A percentile compares a stretch with the other conserved stretches of the same genome.
Evolutionary conservation across 768 basidiomycete genomes (phyloP).

Genomic region (Collybia mongolica): DNA sequence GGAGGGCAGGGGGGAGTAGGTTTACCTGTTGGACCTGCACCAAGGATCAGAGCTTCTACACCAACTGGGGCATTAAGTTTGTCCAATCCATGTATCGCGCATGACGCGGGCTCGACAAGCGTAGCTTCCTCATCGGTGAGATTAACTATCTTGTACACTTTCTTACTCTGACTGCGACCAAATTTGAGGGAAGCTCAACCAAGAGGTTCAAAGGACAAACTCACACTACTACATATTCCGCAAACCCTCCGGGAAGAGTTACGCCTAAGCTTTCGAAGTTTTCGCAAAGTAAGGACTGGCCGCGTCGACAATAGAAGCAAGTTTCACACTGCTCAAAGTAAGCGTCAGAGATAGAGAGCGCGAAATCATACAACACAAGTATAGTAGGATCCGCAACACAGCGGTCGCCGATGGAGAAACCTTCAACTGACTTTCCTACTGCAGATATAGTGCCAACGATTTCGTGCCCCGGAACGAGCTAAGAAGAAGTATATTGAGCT

Average conservation of each 20-base stretch:
- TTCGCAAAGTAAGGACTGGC: conserved; percentile 68
- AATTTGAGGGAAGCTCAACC: not conserved
- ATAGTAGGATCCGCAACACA: conserved; percentile 64
- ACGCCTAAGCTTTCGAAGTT: conserved; percentile 67
- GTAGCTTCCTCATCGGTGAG: conserved; percentile 76
- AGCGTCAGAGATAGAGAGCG: not conserved
- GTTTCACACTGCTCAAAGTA: conserved; percentile 27
- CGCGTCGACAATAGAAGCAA: conserved; percentile 75
- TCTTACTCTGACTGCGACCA: conserved; percentile 52
- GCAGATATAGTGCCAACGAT: conserved; percentile 22
- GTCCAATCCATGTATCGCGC: conserved; percentile 79
- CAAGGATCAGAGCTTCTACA: conserved; percentile 69
- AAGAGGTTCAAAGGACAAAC: conserved; percentile 14
- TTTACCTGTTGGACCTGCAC: conserved; percentile 70
- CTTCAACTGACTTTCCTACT: conserved; percentile 54
- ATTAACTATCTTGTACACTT: conserved; percentile 74
- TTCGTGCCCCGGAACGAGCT: conserved; percentile 48
- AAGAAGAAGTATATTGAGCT: not conserved
- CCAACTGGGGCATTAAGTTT: conserved; percentile 69
- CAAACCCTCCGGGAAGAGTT: conserved; percentile 66
- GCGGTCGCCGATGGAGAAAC: conserved; percentile 62
- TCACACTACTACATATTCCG: conserved; percentile 71
- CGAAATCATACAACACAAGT: conserved; percentile 30
- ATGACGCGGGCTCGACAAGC: conserved; percentile 74
- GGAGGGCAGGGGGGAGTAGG: no score